Percentiles rank a stretch among this genome's conserved stretches.
These are phyloP conservation scores for Passiflora organensis DNA, from an alignment of 345 rosid genomes.

Conservation along the genomic window DNA sequence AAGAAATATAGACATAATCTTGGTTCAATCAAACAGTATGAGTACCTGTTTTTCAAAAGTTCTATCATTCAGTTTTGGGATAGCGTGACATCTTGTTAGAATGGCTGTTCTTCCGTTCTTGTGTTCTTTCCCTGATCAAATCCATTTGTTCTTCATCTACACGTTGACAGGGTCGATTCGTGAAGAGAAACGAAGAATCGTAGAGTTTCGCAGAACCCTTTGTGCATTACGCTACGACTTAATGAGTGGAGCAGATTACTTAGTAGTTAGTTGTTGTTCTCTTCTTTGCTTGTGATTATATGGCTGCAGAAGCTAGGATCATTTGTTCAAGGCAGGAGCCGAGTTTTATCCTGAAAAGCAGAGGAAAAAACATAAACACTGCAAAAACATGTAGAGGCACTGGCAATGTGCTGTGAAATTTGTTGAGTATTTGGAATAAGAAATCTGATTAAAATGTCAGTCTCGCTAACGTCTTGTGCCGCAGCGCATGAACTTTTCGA, in stretches of 20 bases:
- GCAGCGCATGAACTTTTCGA: too few relatives aligned
- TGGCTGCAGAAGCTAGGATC: background rate
- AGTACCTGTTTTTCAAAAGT: too few relatives aligned
- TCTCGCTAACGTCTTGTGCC: too few relatives aligned
- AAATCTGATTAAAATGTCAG: too few relatives aligned
- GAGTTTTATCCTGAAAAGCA: too few relatives aligned
- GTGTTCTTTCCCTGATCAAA: too few relatives aligned
- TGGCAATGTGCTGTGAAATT: constrained; percentile 1
- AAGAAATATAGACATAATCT: too few relatives aligned
- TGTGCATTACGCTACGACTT: background rate
- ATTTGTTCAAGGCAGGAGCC: background rate
- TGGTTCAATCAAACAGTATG: too few relatives aligned
- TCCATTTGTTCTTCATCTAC: background rate
- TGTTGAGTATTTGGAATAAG: too few relatives aligned
- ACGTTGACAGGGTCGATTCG: constrained; percentile 57
- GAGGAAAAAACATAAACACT: background rate
- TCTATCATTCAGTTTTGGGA: too few relatives aligned
- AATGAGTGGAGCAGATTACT: background rate
- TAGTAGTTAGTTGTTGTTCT: background rate
- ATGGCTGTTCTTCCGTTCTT: too few relatives aligned
- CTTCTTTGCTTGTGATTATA: background rate
- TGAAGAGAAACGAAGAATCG: constrained; percentile 35
- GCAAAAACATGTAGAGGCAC: background rate
- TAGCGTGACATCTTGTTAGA: too few relatives aligned
- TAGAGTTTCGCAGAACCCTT: background rate